Conservation (phyloP, 768 basidiomycete species). For the Lentinus tigrinus region DNA sequence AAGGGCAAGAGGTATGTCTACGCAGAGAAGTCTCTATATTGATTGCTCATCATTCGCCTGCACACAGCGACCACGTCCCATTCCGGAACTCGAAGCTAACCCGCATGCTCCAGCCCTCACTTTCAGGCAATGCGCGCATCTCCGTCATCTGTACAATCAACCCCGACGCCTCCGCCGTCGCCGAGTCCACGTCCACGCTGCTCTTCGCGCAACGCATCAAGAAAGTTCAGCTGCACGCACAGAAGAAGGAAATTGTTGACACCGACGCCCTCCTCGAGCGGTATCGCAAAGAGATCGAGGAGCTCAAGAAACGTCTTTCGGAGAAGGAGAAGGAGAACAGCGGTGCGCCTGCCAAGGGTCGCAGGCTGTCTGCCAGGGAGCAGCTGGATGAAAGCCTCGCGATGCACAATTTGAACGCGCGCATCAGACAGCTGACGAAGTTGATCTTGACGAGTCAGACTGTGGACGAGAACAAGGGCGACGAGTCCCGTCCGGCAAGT, state of each 20-base stretch:
- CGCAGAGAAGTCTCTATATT: background rate
- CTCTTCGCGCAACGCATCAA: slow-evolving; percentile 91
- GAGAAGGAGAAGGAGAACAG: slow-evolving; percentile 60
- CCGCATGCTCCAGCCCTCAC: slow-evolving; percentile 89
- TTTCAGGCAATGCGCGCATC: slow-evolving; percentile 93
- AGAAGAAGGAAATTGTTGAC: slow-evolving; percentile 92
- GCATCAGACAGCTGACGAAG: slow-evolving; percentile 82
- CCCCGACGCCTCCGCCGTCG: slow-evolving; percentile 73
- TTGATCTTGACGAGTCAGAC: slow-evolving; percentile 84
- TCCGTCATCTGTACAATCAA: slow-evolving; percentile 96
- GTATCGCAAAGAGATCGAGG: slow-evolving; percentile 93
- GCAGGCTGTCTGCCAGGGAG: slow-evolving; percentile 50
- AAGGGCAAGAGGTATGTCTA: slow-evolving; percentile 63
- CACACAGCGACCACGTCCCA: slow-evolving; percentile 78
- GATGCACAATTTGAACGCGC: slow-evolving; percentile 76
- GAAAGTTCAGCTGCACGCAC: slow-evolving; percentile 82
- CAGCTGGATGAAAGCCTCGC: slow-evolving; percentile 85
- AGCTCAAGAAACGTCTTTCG: slow-evolving; percentile 70
- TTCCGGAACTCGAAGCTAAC: slow-evolving; percentile 96
- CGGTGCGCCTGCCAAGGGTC: slow-evolving; percentile 40
- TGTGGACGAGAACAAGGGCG: slow-evolving; percentile 66
- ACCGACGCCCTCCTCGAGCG: slow-evolving; percentile 92
- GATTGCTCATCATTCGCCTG: background rate
- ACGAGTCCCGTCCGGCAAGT: slow-evolving; percentile 75
- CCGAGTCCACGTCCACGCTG: slow-evolving; percentile 86